Percentiles rank a stretch among this genome's conserved stretches.
These are phyloP conservation scores for Ascochyta rabiei DNA, from an alignment of 2,329 filamentous ascomycete genomes.

Conservation along the genomic window DNA sequence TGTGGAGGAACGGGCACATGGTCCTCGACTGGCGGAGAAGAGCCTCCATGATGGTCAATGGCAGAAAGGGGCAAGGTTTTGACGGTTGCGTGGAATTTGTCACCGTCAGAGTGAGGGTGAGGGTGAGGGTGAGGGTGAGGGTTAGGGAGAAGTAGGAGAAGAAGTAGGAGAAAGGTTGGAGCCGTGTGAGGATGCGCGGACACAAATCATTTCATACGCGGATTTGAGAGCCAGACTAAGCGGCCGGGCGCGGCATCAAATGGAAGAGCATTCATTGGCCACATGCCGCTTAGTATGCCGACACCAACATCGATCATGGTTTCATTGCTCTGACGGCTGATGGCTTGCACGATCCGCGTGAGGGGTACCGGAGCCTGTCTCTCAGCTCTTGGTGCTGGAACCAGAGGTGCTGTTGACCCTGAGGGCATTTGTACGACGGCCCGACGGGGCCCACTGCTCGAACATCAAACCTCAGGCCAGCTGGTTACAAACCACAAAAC, in stretches of 20 bases:
- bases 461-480: slow-evolving; percentile 6
- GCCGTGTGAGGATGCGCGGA: slow-evolving; percentile 15
- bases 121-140: neutral
- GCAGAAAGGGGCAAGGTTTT: slow-evolving; percentile 4
- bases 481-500: neutral
- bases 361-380: slow-evolving; percentile 7
- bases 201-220: slow-evolving; percentile 35
- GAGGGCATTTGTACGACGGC: slow-evolving; percentile 4
- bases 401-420: slow-evolving; percentile 5
- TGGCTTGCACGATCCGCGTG: slow-evolving; percentile 19
- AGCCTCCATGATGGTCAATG: slow-evolving; percentile 74
- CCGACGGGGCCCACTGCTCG: neutral
- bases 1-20: slow-evolving; percentile 97
- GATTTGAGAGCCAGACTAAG: slow-evolving; percentile 22
- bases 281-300: slow-evolving; percentile 19
- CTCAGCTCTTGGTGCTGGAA: slow-evolving; percentile 6
- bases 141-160: slow-evolving; percentile 2
- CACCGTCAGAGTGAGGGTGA: neutral
- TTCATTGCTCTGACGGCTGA: slow-evolving; percentile 23
- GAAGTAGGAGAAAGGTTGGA: slow-evolving; percentile 17
- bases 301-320: slow-evolving; percentile 22
- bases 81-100: neutral
- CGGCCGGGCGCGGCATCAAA: slow-evolving; percentile 35
- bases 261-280: slow-evolving; percentile 32
- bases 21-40: slow-evolving; percentile 93